phyloP scores from a whole-genome alignment of 1,284 basidiomycete species.

The Cryptococcus deneoformans region DNA sequence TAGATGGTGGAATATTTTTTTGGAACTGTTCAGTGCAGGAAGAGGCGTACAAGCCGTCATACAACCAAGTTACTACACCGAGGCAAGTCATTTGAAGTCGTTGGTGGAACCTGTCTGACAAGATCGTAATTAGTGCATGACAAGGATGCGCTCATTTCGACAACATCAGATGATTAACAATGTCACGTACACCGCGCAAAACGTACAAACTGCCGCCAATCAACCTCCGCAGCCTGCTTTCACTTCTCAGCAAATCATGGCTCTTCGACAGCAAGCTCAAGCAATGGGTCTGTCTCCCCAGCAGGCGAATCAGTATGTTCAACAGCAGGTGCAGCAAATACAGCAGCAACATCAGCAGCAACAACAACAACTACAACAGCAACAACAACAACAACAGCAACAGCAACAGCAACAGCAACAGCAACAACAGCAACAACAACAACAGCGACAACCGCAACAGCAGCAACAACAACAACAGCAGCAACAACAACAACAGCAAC shows the following conservation, averaged over 20 bases:
- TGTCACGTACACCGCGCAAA: neutral
- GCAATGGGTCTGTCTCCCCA: neutral
- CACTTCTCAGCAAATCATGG: neutral
- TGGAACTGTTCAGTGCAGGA: slow-evolving; percentile 49
- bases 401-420: no score
- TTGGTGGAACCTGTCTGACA: slow-evolving; percentile 1
- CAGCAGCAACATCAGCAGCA: no score
- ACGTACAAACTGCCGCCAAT: neutral
- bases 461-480: no score
- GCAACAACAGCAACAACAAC: slow-evolving; percentile 15
- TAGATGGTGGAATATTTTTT: slow-evolving; percentile 51
- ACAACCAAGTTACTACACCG: slow-evolving; percentile 42
- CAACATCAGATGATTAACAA: slow-evolving; percentile 7
- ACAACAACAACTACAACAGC: no score
- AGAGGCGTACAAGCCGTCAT: slow-evolving; percentile 43
- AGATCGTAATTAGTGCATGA: slow-evolving; percentile 27
- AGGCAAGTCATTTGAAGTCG: slow-evolving; percentile 26
- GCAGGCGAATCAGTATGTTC: neutral
- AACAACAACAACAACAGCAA: no score
- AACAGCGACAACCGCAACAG: no score
- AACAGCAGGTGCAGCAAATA: neutral
- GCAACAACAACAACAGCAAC: no score
- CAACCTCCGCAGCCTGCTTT: neutral
- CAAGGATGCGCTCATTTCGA: slow-evolving; percentile 30
- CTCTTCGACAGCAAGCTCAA: neutral